Base-by-base conservation (phyloP, 768 basidiomycete genomes). In the Clathrus columnatus region DNA sequence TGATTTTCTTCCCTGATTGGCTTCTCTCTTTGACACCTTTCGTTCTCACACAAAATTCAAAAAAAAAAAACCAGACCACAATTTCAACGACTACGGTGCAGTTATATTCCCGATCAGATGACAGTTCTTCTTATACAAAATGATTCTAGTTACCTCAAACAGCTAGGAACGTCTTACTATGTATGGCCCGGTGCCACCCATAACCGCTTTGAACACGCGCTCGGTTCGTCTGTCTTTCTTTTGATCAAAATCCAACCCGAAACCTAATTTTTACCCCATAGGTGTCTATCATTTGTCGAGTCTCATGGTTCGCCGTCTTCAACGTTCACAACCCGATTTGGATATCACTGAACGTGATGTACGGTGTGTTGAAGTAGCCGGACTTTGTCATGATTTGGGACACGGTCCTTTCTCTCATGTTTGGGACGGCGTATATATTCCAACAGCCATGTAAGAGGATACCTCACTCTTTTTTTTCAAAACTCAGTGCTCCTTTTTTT, bases 371-470 rank as follows among this genome's bases (percentile, higher is more conserved):
- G 83, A 86, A 56, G 71, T 91, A 21, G 89, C 89, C 0, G 90
- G 87, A 0, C 72, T 91, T 2, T 90, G 88, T 55, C 90, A 91
- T 61, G 89, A 91, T 66, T 78, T 91, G 3, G 89, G 87, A 0
- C 89, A 91, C 62, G 90, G 90, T 0, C 89, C 89, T 0, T 91
- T 85, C 82, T 85, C 82, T 57, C 90, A 92, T 65, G 83, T 91
- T 7, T 92, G 86, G 84, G 89, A 92, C 59, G 69, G 71, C 6
- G 63, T 72, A 51, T 90, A 88, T 66, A 88, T 92, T 50, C 87
- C 87, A 0, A 55, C 62, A 4, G 82, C 80, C 0, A 59, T 80
- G 88, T 88, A 62, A 61, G 80, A 74, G 16, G n/a, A 28, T 18
- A n/a, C 14, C 20, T 18, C 42, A 42, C 3, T 16, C 17, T 14